Evolutionary conservation across 2,329 filamentous ascomycete species (phyloP).

Genomic region (Penicillium verrucosum): DNA sequence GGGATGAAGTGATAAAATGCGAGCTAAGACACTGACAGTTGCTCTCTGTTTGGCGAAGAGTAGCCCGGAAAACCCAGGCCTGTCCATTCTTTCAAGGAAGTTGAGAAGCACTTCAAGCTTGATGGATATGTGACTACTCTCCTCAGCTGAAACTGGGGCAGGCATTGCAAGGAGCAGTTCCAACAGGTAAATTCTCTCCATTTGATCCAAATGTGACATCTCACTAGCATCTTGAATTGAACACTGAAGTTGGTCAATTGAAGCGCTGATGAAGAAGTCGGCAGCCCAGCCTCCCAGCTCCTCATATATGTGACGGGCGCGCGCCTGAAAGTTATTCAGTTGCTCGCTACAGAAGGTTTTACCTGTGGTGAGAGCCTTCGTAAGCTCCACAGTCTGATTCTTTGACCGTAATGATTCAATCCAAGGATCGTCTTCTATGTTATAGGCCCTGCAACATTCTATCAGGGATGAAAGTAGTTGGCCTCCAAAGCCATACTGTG

Average conservation of each 20-base stretch:
- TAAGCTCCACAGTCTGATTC: constrained; percentile 31
- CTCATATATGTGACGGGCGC: constrained; percentile 49
- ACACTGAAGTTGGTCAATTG: constrained; percentile 40
- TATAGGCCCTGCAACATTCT: constrained; percentile 43
- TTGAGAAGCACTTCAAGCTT: constrained; percentile 59
- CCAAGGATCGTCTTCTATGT: constrained; percentile 61
- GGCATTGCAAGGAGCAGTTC: constrained; percentile 34
- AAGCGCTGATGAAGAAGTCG: constrained; percentile 60
- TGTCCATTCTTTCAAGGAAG: constrained; percentile 46
- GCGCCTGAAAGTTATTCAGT: constrained; percentile 54
- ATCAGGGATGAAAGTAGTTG: constrained; percentile 46
- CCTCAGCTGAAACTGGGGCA: constrained; percentile 14
- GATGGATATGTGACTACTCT: constrained; percentile 45
- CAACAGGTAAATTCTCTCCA: constrained; percentile 55
- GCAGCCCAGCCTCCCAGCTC: constrained; percentile 68
- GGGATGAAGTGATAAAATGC: constrained; percentile 57
- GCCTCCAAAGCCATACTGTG: background rate
- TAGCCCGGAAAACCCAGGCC: constrained; percentile 54
- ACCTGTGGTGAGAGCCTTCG: constrained; percentile 27
- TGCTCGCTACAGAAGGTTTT: constrained; percentile 50
- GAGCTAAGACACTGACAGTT: constrained; percentile 58
- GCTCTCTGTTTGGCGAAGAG: constrained; percentile 65
- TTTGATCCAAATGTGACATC: constrained; percentile 48
- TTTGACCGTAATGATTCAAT: constrained; percentile 49
- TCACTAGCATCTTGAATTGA: constrained; percentile 26